Evolutionary conservation across 352 stramenopile species (phyloP).

Genomic region (Phytophthora fragariae): DNA sequence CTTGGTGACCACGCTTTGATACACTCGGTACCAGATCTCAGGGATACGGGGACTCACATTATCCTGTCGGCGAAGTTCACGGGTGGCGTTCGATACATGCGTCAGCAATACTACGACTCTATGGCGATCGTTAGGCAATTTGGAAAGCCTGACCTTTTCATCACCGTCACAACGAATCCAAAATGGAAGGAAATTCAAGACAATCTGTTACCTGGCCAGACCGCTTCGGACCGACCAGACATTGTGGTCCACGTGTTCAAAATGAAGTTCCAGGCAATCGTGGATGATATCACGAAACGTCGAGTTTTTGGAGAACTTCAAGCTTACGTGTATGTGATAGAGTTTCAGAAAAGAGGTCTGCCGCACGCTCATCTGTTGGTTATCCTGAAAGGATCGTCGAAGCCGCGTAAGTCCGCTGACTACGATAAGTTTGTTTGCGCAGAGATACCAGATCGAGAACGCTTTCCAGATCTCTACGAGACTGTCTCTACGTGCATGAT

Average conservation of each 20-base stretch:
- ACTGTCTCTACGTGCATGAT: slow-evolving; percentile 26
- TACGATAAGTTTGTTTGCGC: slow-evolving; percentile 31
- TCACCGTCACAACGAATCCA: slow-evolving; percentile 60
- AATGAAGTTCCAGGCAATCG: slow-evolving; percentile 26
- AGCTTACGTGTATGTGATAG: slow-evolving; percentile 45
- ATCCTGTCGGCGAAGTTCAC: background rate
- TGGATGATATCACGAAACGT: slow-evolving; percentile 37
- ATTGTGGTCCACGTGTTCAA: slow-evolving; percentile 27
- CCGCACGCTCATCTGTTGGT: slow-evolving; percentile 56
- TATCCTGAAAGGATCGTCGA: slow-evolving; percentile 44
- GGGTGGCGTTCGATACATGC: slow-evolving; percentile 16
- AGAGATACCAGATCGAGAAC: slow-evolving; percentile 25
- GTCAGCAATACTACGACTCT: slow-evolving; percentile 42
- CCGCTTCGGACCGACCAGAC: slow-evolving; percentile 24
- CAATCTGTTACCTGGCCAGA: slow-evolving; percentile 11
- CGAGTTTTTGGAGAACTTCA: slow-evolving; percentile 16
- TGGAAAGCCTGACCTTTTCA: slow-evolving; percentile 55
- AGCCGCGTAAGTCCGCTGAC: slow-evolving; percentile 12
- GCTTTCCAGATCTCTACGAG: slow-evolving; percentile 4
- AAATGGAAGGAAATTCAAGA: slow-evolving; percentile 47
- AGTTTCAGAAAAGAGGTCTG: slow-evolving; percentile 60
- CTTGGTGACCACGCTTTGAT: background rate
- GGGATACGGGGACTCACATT: background rate
- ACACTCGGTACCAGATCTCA: background rate
- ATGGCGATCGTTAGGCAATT: slow-evolving; percentile 51